phyloP scores from a whole-genome alignment of 1,139 yeast genomes.

The Saccharomycopsis crataegensis region DNA sequence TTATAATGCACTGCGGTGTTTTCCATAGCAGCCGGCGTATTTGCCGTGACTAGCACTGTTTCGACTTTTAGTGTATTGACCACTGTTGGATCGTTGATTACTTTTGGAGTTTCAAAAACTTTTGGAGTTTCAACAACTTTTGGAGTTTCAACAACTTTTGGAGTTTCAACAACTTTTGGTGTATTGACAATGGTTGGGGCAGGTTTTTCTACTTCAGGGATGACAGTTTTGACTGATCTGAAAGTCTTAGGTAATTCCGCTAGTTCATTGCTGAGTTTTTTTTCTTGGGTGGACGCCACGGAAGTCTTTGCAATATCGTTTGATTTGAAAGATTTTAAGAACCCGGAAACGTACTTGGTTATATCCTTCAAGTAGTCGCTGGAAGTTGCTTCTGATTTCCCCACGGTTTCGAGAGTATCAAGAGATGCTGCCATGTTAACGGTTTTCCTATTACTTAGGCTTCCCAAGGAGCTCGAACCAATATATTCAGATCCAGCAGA shows the following conservation, averaged over 20 bases:
- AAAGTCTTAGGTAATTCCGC: slow-evolving; percentile 2
- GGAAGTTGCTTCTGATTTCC: neutral
- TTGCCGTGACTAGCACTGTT: no score
- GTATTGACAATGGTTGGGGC: neutral
- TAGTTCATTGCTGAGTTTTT: neutral
- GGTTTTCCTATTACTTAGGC: neutral
- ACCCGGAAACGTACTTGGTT: neutral
- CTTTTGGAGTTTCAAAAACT: neutral
- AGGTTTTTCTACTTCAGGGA: slow-evolving; percentile 5
- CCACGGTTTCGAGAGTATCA: neutral
- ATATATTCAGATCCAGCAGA: slow-evolving; percentile 8
- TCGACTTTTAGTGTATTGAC: neutral
- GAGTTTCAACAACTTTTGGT: neutral
- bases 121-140: neutral
- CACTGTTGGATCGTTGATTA: neutral
- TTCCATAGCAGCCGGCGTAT: no score
- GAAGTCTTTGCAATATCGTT: neutral
- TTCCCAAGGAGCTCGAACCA: neutral
- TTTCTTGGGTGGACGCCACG: neutral
- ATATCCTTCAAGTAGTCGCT: neutral
- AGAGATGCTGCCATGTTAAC: neutral
- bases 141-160: neutral
- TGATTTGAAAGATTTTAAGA: neutral
- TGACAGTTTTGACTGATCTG: no score
- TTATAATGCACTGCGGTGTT: no score